Evolutionary conservation across 345 rosid genomes (phyloP).

Genomic region (Aegle marmelos): DNA sequence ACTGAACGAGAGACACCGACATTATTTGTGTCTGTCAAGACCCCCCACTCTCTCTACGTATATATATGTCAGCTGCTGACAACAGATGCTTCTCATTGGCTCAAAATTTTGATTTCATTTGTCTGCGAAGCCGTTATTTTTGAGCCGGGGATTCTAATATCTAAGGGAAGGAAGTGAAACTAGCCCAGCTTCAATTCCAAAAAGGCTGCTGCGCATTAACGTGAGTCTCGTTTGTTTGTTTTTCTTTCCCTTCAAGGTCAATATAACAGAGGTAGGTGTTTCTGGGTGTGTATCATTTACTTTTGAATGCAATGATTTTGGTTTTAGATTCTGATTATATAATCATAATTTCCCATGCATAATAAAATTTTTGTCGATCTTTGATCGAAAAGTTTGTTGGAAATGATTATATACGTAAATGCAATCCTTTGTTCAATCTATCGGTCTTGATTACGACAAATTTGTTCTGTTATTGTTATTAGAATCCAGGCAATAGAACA

Average conservation of each 20-base stretch:
- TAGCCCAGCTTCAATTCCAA: background rate
- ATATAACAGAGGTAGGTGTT: background rate
- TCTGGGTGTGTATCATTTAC: background rate
- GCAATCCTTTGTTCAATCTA: background rate
- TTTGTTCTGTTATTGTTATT: background rate
- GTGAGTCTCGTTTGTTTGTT: background rate
- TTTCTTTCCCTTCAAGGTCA: background rate
- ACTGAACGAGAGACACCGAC: slow-evolving; percentile 1
- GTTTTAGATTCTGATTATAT: background rate
- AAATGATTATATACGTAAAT: background rate
- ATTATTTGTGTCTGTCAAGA: background rate
- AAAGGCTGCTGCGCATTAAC: background rate
- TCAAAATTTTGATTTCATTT: background rate
- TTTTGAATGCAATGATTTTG: background rate
- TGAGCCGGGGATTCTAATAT: background rate
- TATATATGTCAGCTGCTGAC: too few relatives aligned
- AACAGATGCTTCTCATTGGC: background rate
- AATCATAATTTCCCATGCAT: background rate
- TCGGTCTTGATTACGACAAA: background rate
- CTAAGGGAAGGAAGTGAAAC: background rate
- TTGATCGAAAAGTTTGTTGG: too few relatives aligned
- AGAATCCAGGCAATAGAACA: background rate
- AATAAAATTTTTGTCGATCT: background rate
- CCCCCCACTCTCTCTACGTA: background rate
- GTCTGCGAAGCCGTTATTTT: background rate